phyloP scores from a whole-genome alignment of 1,284 basidiomycete genomes.

The Pyrrhoderma noxium region DNA sequence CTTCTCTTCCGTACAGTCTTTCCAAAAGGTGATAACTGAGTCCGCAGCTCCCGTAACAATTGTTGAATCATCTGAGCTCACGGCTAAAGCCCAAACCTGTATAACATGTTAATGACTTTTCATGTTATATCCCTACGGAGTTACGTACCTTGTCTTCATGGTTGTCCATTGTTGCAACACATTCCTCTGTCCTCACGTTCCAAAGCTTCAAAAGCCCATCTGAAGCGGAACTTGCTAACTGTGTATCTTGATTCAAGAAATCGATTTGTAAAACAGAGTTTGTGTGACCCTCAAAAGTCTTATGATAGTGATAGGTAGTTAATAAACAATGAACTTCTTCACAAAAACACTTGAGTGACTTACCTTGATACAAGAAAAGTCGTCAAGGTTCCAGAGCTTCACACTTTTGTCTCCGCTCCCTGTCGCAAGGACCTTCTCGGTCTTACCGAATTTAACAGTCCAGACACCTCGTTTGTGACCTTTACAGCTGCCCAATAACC shows the following conservation, averaged over 20 bases:
- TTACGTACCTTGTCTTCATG: constrained; percentile 85
- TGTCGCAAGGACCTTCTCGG: constrained; percentile 83
- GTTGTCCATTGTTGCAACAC: constrained; percentile 85
- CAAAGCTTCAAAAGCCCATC: constrained; percentile 96
- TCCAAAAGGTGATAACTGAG: constrained; percentile 89
- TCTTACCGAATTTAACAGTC: constrained; percentile 82
- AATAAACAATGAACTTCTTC: no score
- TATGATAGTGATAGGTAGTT: constrained; percentile 13
- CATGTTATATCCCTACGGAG: neutral
- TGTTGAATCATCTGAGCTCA: constrained; percentile 69
- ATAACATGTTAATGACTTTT: constrained; percentile 7
- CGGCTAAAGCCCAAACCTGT: constrained; percentile 88
- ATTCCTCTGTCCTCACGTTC: constrained; percentile 88
- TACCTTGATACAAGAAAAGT: constrained; percentile 81
- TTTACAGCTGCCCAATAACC: constrained; percentile 81
- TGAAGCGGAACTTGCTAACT: constrained; percentile 83
- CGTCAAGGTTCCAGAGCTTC: constrained; percentile 89
- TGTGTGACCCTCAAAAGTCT: constrained; percentile 94
- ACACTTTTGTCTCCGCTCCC: constrained; percentile 94
- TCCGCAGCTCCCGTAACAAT: constrained; percentile 94
- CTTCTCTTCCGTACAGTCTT: constrained; percentile 82
- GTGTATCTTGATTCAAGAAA: constrained; percentile 79
- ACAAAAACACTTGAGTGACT: no score
- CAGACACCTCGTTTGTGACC: constrained; percentile 97
- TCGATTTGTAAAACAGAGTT: constrained; percentile 94